Conservation (phyloP, 441 rosid species). For the Manihot esculenta region DNA sequence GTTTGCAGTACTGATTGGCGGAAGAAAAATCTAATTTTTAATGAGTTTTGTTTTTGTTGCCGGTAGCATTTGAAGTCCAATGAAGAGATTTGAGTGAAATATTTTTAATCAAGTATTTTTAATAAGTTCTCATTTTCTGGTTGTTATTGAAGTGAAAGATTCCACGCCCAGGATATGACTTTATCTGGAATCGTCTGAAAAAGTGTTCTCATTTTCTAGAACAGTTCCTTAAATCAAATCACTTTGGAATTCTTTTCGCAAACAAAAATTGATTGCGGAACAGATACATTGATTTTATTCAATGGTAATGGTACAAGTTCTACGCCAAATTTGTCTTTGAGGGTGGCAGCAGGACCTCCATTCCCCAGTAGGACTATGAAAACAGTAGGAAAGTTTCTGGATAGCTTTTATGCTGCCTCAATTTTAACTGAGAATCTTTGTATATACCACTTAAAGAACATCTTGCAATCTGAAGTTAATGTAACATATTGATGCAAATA, state of each 20-base stretch:
- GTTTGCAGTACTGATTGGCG: no score
- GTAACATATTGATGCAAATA: background rate
- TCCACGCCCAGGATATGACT: no score
- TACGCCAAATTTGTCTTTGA: conserved; percentile 16
- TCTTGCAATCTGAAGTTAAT: background rate
- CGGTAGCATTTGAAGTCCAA: no score
- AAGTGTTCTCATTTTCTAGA: background rate
- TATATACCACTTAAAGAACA: background rate
- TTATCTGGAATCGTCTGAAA: background rate
- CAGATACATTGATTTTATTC: conserved; percentile 3
- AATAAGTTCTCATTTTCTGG: no score
- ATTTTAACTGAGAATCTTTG: background rate
- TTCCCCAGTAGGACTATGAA: conserved; percentile 44
- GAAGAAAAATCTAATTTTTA: no score
- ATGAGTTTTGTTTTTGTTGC: no score
- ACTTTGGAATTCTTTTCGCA: conserved; percentile 21
- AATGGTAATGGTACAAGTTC: conserved; percentile 23
- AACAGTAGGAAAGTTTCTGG: conserved; percentile 32
- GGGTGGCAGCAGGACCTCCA: conserved; percentile 20
- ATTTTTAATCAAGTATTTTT: no score
- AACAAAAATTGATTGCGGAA: conserved; percentile 22
- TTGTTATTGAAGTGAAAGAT: no score
- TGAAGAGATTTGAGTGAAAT: no score
- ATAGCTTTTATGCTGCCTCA: background rate
- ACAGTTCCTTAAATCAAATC: background rate